Conservation (phyloP, 164 flowering plant species). For the Cinnamomum micranthum region DNA sequence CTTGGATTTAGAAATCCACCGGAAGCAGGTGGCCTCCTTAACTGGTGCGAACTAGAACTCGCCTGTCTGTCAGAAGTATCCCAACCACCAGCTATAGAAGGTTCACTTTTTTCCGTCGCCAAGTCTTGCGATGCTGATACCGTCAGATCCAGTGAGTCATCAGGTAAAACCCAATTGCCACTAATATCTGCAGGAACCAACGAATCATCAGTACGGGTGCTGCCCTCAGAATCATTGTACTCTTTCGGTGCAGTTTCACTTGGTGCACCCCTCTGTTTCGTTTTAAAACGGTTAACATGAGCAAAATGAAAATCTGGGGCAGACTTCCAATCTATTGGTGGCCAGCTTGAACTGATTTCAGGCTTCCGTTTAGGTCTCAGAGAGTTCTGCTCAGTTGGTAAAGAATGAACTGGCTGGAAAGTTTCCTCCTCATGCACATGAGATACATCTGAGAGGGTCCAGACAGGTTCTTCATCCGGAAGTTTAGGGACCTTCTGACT, state of each 20-base stretch:
- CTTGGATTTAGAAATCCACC: slow-evolving; percentile 12
- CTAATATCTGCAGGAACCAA: slow-evolving; percentile 15
- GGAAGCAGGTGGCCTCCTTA: slow-evolving; percentile 19
- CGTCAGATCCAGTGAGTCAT: slow-evolving; percentile 16
- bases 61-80: slow-evolving; percentile 7
- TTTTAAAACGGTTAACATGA: slow-evolving; percentile 30
- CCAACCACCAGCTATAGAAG: background rate
- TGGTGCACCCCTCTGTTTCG: slow-evolving; percentile 16
- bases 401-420: slow-evolving; percentile 8
- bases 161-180: slow-evolving; percentile 30
- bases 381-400: slow-evolving; percentile 22
- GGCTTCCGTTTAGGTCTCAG: slow-evolving; percentile 31
- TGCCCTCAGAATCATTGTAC: slow-evolving; percentile 8
- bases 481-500: slow-evolving; percentile 74
- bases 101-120: slow-evolving; percentile 16
- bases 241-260: slow-evolving; percentile 9
- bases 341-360: slow-evolving; percentile 49
- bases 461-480: slow-evolving; percentile 61
- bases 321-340: slow-evolving; percentile 71
- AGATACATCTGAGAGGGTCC: slow-evolving; percentile 48
- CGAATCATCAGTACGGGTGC: slow-evolving; percentile 11
- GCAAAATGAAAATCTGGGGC: slow-evolving; percentile 59
- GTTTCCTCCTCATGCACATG: slow-evolving; percentile 14
- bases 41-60: slow-evolving; percentile 11
- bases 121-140: slow-evolving; percentile 16